Percentiles rank a stretch among this genome's conserved stretches.
Evolutionary conservation across 805 yeast genomes (phyloP).

Genomic region (Debaryomyces tyrocola): DNA sequence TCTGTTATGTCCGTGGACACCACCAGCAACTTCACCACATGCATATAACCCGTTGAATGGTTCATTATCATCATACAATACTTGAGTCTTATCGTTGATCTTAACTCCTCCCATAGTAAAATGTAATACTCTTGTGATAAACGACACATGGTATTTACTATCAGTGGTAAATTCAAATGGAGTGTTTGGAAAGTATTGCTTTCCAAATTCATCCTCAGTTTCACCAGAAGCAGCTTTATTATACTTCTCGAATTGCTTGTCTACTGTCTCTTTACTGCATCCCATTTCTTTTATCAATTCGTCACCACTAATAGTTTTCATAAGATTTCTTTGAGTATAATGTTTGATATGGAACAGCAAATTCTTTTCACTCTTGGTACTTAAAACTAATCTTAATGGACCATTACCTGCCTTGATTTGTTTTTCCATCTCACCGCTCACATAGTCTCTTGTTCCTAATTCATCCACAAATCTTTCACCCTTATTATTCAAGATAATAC

Average conservation of each 20-base stretch:
- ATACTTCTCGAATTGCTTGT: conserved; percentile 37
- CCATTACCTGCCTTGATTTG: conserved; percentile 37
- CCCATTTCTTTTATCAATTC: conserved; percentile 44
- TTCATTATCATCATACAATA: conserved; percentile 34
- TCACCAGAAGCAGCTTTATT: conserved; percentile 44
- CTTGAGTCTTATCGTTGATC: conserved; percentile 49
- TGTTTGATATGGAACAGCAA: conserved; percentile 55
- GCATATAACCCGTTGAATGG: conserved; percentile 41
- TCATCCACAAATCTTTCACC: conserved; percentile 63
- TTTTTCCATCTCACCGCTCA: conserved; percentile 56
- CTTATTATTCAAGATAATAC: conserved; percentile 50
- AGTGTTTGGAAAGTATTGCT: conserved; percentile 48
- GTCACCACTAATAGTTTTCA: conserved; percentile 46
- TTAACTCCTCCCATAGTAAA: conserved; percentile 73
- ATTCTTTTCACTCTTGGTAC: conserved; percentile 43
- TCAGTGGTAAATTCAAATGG: conserved; percentile 38
- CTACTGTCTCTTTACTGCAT: conserved; percentile 26
- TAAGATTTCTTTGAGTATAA: conserved; percentile 54
- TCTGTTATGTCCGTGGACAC: conserved; percentile 46
- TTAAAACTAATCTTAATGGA: conserved; percentile 53
- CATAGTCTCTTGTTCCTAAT: conserved; percentile 59
- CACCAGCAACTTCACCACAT: conserved; percentile 48
- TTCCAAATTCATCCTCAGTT: conserved; percentile 43
- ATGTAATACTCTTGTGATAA: conserved; percentile 59
- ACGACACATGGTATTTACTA: conserved; percentile 49